Evolutionary conservation across 2,329 filamentous ascomycete species (phyloP), one percentile per base, ranked within the genome.

Genomic region (Lasiodiplodia gonubiensis): DNA sequence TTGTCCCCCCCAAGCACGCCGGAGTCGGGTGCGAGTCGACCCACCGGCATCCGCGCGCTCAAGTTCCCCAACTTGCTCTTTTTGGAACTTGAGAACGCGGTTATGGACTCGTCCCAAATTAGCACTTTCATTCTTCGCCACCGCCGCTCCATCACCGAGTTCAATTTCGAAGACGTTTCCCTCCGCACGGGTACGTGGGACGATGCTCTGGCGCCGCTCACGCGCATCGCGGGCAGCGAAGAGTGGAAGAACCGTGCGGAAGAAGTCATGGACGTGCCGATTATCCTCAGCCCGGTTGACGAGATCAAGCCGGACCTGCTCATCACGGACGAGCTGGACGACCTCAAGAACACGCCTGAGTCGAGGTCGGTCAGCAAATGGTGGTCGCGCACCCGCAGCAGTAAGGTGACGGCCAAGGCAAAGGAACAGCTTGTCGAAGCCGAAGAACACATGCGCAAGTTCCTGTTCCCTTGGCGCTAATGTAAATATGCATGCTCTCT

Each of bases 181-280:
- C 85, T 97, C 52, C 84, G 88, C 61, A 85, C 86, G 69, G 92
- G 91, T 33, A 90, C 84, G 67, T 97, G 92, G 92, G 90, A 95
- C 68, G 90, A 93, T 35, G 92, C 92, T 0, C 85, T 97, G n/a
- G 87, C 88, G 48, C 90, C 91, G 1, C 81, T 96, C 67, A 88
- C 86, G 30, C 71, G 74, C 74, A 83, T 74, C 59, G 76, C 76
- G 12, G 75, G 78, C 63, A 73, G 74, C 77, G 79, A 82, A 70
- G 79, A 71, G 18, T 79, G 78, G 78, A 79, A 79, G 71, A 68
- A 55, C 16, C 66, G 57, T 11, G 51, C 57, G 42, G 49, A 67
- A 39, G 66, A 67, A 25, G 75, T 79, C 63, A 80, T 80, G 78
- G 78, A 80, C 64, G 78, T 80, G 23, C 78, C 78, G 0, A 74